Percentiles rank a stretch among this genome's conserved stretches.
Conservation (phyloP, 768 basidiomycete species). For the Lyophyllum decastes region DNA sequence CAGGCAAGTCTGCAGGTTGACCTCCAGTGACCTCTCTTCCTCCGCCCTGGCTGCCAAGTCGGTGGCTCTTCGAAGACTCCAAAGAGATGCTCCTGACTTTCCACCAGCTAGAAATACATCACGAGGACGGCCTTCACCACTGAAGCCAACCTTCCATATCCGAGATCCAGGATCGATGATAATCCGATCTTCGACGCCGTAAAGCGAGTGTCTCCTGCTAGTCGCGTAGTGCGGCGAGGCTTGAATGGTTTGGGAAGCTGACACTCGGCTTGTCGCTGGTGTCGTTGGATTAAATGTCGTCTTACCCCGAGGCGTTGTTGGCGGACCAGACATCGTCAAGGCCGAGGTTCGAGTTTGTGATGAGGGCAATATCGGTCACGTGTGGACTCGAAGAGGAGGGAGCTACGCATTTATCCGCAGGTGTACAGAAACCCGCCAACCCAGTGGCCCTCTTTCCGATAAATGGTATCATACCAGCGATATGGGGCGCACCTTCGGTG, state of each 20-base stretch:
- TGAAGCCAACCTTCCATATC: slow-evolving; percentile 97
- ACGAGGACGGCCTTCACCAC: slow-evolving; percentile 89
- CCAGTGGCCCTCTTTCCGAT: too few relatives aligned
- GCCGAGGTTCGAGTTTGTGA: background rate
- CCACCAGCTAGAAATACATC: slow-evolving; percentile 75
- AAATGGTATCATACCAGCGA: too few relatives aligned
- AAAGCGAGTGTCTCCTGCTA: slow-evolving; percentile 87
- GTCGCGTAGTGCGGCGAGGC: slow-evolving; percentile 84
- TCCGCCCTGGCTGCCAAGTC: slow-evolving; percentile 64
- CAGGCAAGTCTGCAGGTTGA: slow-evolving; percentile 66
- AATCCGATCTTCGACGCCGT: slow-evolving; percentile 95
- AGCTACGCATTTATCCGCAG: too few relatives aligned
- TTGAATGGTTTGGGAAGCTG: slow-evolving; percentile 50
- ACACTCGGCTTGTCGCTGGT: slow-evolving; percentile 55
- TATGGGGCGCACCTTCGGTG: too few relatives aligned
- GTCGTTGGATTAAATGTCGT: slow-evolving; percentile 45
- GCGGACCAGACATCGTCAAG: slow-evolving; percentile 33
- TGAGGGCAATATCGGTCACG: slow-evolving; percentile 1
- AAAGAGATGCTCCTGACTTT: slow-evolving; percentile 46
- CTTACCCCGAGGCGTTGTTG: slow-evolving; percentile 43
- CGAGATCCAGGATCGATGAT: slow-evolving; percentile 93
- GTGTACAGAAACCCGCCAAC: too few relatives aligned
- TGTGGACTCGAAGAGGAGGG: background rate
- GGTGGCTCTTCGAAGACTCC: slow-evolving; percentile 59
- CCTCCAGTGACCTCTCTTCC: slow-evolving; percentile 71